Conservation (phyloP, 306 rosid species). For the Cyamopsis tetragonoloba region DNA sequence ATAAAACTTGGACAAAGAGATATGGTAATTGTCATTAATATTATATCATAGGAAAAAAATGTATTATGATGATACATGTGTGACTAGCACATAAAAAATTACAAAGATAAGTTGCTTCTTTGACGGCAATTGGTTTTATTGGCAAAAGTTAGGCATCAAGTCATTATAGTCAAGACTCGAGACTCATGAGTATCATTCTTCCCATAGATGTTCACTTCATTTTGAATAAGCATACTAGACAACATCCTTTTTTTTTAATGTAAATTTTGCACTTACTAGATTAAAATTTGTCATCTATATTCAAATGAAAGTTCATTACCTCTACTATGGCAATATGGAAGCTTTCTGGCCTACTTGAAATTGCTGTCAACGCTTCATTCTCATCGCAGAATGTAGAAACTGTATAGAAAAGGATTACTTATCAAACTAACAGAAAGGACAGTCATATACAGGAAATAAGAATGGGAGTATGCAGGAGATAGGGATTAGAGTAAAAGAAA, state of each 20-base stretch:
- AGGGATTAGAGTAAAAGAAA: background rate
- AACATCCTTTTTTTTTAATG: background rate
- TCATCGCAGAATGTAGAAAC: slow-evolving; percentile 60
- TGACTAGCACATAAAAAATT: background rate
- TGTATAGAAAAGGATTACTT: slow-evolving; percentile 33
- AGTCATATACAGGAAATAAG: background rate
- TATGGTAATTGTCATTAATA: background rate
- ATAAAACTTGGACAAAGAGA: background rate
- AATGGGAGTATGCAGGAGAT: background rate
- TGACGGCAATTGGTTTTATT: background rate
- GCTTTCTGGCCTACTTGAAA: slow-evolving; percentile 49
- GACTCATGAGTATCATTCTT: slow-evolving; percentile 16
- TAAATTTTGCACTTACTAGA: background rate
- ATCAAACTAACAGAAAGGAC: slow-evolving; percentile 8
- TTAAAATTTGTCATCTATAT: background rate
- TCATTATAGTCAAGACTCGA: background rate
- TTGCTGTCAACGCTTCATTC: slow-evolving; percentile 65
- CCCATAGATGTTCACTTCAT: background rate
- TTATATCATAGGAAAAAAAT: background rate
- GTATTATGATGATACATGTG: background rate
- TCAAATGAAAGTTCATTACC: slow-evolving; percentile 37
- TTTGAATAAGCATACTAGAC: slow-evolving; percentile 10
- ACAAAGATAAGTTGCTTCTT: background rate
- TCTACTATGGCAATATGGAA: slow-evolving; percentile 81
- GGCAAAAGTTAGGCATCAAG: background rate